Percentiles rank a stretch among this genome's conserved stretches.
Conservation (phyloP, 1,139 yeast species). For the Taphrina communis region DNA sequence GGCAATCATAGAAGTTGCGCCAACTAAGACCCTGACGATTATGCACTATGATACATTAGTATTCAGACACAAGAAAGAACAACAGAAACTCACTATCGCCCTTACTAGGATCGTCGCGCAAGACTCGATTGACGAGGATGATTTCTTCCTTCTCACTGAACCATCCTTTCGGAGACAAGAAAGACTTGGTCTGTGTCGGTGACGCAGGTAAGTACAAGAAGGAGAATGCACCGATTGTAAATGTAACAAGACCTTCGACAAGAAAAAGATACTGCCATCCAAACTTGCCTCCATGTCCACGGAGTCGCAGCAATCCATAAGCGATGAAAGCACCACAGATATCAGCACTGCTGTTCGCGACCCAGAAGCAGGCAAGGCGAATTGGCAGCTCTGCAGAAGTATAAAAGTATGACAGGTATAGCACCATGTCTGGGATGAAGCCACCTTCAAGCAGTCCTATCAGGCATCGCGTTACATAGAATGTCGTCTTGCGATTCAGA, state of each 20-base stretch:
- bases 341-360: conserved; percentile 49
- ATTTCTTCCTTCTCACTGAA: conserved; percentile 64
- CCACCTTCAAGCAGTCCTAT: conserved; percentile 38
- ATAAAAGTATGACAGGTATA: conserved; percentile 57
- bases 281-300: conserved; percentile 52
- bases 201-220: conserved; percentile 64
- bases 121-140: conserved; percentile 64
- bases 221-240: conserved; percentile 59
- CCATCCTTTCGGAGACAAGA: conserved; percentile 64
- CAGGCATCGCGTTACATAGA: conserved; percentile 50
- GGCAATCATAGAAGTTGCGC: conserved; percentile 54
- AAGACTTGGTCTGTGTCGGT: conserved; percentile 60
- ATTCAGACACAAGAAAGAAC: not conserved
- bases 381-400: conserved; percentile 49
- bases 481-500: conserved; percentile 53
- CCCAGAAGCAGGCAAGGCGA: conserved; percentile 60
- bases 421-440: conserved; percentile 59
- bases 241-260: conserved; percentile 62
- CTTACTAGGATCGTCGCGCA: conserved; percentile 70
- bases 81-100: conserved; percentile 53
- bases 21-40: conserved; percentile 63
- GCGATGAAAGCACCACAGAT: conserved; percentile 55
- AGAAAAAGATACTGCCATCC: conserved; percentile 70
- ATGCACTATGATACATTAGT: conserved; percentile 54
- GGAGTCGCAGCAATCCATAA: conserved; percentile 56